These are phyloP conservation scores for Helicocarpus griseus DNA, from an alignment of 2,329 filamentous ascomycete species.

Conservation along the genomic window DNA sequence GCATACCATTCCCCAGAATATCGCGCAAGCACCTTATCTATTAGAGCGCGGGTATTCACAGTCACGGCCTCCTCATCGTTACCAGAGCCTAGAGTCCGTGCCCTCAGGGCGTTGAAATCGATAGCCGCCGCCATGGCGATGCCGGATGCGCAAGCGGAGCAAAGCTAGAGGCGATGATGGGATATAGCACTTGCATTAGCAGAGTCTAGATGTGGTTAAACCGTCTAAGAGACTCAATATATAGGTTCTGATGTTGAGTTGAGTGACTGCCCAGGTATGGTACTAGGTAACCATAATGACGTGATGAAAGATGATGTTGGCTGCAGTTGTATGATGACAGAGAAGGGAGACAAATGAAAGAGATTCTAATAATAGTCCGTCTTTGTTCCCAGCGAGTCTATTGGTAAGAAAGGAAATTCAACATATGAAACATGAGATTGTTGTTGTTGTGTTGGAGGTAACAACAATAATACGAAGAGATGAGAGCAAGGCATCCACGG, in stretches of 20 bases:
- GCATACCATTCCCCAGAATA: conserved; percentile 94
- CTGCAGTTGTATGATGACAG: too few relatives aligned
- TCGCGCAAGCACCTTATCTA: conserved; percentile 92
- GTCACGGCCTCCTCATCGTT: conserved; percentile 95
- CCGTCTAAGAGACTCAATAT: neutral
- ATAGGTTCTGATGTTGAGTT: neutral
- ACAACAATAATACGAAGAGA: neutral
- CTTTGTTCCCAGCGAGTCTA: neutral
- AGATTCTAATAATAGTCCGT: neutral
- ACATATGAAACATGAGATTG: neutral
- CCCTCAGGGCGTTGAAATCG: conserved; percentile 61
- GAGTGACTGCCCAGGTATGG: neutral
- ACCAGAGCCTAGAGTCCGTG: conserved; percentile 74
- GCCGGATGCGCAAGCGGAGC: neutral
- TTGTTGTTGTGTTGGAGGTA: too few relatives aligned
- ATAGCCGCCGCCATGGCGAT: conserved; percentile 23
- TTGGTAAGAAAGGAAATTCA: neutral
- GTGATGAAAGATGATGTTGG: neutral
- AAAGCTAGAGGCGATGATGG: neutral
- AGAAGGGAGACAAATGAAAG: neutral
- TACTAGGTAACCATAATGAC: neutral
- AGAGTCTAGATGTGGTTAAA: neutral
- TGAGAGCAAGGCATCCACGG: too few relatives aligned
- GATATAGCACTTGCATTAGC: neutral
- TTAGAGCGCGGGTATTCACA: conserved; percentile 90